Evolutionary conservation across 1,284 basidiomycete species (phyloP).

Genomic region (Tylopilus sp.): DNA sequence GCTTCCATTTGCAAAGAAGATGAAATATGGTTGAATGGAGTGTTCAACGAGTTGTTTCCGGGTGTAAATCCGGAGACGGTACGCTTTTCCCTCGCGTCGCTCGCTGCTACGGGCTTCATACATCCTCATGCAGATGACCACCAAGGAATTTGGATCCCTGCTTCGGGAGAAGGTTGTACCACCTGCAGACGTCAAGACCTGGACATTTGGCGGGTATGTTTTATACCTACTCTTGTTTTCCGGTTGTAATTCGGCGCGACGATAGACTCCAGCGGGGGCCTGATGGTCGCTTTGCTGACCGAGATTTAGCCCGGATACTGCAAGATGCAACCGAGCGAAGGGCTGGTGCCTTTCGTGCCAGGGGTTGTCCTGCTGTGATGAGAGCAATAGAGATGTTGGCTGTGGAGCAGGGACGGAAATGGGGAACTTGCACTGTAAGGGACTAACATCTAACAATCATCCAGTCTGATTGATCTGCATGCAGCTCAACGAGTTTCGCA

Average conservation of each 20-base stretch:
- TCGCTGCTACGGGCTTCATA: constrained; percentile 16
- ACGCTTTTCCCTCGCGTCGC: constrained; percentile 12
- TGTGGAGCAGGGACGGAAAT: constrained; percentile 75
- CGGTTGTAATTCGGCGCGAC: constrained; percentile 4
- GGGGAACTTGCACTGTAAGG: constrained; percentile 80
- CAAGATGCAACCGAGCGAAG: constrained; percentile 73
- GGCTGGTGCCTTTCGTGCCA: constrained; percentile 82
- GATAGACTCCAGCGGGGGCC: constrained; percentile 62
- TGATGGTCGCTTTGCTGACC: constrained; percentile 74
- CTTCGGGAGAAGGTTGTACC: constrained; percentile 50
- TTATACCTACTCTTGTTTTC: not conserved
- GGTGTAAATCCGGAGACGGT: constrained; percentile 54
- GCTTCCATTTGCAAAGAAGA: constrained; percentile 71
- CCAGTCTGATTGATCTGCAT: constrained; percentile 57
- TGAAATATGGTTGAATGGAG: constrained; percentile 66
- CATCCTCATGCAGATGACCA: constrained; percentile 48
- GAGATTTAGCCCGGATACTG: constrained; percentile 73
- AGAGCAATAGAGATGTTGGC: constrained; percentile 79
- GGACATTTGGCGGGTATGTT: constrained; percentile 67
- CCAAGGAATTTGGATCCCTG: constrained; percentile 54
- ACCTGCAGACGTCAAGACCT: constrained; percentile 50
- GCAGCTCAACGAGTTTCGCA: constrained; percentile 74
- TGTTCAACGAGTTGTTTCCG: constrained; percentile 59
- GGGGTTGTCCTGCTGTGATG: constrained; percentile 76
- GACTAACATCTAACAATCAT: constrained; percentile 4